Evolutionary conservation across 2,329 filamentous ascomycete genomes (phyloP).

Genomic region (Fonsecaea pugnacius): DNA sequence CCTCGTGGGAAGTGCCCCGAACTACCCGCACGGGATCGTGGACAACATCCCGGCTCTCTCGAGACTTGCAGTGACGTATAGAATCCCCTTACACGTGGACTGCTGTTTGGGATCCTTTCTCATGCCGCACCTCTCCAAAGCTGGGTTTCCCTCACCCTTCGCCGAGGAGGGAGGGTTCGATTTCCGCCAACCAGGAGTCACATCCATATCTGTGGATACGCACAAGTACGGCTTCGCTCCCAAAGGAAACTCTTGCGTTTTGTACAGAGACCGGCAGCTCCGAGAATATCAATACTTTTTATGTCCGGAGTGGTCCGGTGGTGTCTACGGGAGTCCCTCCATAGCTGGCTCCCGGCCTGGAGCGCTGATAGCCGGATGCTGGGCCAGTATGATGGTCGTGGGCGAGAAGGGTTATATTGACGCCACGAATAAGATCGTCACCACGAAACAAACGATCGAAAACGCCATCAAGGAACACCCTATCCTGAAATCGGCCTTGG

Average conservation of each 20-base stretch:
- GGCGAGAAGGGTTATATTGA: constrained; percentile 88
- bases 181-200: constrained; percentile 91
- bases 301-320: constrained; percentile 90
- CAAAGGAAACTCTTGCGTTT: constrained; percentile 90
- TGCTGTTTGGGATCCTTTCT: constrained; percentile 97
- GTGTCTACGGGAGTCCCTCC: constrained; percentile 91
- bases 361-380: constrained; percentile 92
- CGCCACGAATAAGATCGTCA: constrained; percentile 85
- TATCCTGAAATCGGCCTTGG: constrained; percentile 71
- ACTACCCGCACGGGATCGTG: constrained; percentile 98
- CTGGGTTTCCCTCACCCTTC: constrained; percentile 71
- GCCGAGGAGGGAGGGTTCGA: constrained; percentile 81
- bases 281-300: constrained; percentile 96
- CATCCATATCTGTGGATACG: constrained; percentile 93
- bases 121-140: constrained; percentile 85
- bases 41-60: constrained; percentile 90
- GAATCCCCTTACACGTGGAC: constrained; percentile 90
- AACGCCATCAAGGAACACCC: constrained; percentile 73
- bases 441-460: constrained; percentile 80
- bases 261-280: constrained; percentile 80
- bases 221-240: constrained; percentile 99
- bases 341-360: constrained; percentile 91
- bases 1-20: constrained; percentile 91
- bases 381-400: constrained; percentile 86
- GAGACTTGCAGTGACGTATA: constrained; percentile 76